Base-by-base conservation (phyloP, 352 stramenopile genomes). In the Phytophthora nicotianae region DNA sequence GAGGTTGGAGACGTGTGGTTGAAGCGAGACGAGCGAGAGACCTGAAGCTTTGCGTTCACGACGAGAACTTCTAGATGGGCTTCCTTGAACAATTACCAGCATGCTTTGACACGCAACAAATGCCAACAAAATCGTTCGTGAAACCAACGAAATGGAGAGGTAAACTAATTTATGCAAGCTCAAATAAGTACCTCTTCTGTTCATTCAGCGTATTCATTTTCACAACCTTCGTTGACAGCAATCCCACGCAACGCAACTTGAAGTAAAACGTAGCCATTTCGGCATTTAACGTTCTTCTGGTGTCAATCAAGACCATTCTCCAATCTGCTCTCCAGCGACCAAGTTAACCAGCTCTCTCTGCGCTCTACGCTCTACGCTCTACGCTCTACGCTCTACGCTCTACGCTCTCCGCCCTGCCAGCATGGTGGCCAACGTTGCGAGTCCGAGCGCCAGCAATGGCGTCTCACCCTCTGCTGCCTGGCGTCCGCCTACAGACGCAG, bases 401-500 rank as follows among this genome's bases (percentile, higher is more conserved):
- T n/a, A n/a, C n/a, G n/a, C n/a, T n/a, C n/a, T n/a, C 7, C 11
- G n/a, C 17, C 42, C 14, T 9, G 9, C 20, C 23, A 16, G 43
- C n/a, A 66, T 66, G 52, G 54, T 58, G 38, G 40, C 47, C 21
- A 64, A 75, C 38, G 42, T 59, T 21, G 14, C 57, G 24, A 61
- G 21, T 2, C 8, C 50, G n/a, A 52, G 33, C 32, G 40, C 24
- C 51, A 62, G 1, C 21, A 42, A 13, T 4, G 24, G 32, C 23
- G 32, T 17, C 11, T 32, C 51, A 14, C 24, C 41, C 35, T 21
- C 17, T 32, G 20, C 49, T 26, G 46, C 53, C 4, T 77, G 69
- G 69, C 65, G 38, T 33, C 52, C 24, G 27, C 65, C 65, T 35
- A 62, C 65, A 11, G 72, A 80, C 60, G 62, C 61, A 14, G 74